These are phyloP conservation scores for Candida rishiriensis DNA, from an alignment of 805 yeast genomes.

Conservation along the genomic window DNA sequence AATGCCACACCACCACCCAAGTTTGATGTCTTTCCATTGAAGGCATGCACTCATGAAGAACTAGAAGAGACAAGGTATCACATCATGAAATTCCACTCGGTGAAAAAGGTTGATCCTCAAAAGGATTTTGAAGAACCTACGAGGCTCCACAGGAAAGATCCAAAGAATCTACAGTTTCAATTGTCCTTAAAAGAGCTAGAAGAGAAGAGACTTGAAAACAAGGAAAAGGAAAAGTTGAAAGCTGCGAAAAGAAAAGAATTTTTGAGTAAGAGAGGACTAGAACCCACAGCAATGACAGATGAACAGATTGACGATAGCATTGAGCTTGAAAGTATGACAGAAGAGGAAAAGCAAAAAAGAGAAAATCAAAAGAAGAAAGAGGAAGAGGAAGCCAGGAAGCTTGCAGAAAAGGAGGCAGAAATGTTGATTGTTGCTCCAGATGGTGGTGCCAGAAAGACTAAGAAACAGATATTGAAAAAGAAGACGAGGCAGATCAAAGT, in stretches of 20 bases:
- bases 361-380: slow-evolving; percentile 24
- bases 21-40: slow-evolving; percentile 50
- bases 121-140: slow-evolving; percentile 76
- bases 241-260: slow-evolving; percentile 36
- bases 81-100: slow-evolving; percentile 73
- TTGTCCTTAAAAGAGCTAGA: slow-evolving; percentile 74
- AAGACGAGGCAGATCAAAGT: slow-evolving; percentile 82
- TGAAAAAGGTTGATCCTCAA: slow-evolving; percentile 65
- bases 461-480: slow-evolving; percentile 56
- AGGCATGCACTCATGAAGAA: slow-evolving; percentile 70
- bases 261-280: slow-evolving; percentile 13
- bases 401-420: slow-evolving; percentile 38
- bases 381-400: slow-evolving; percentile 28
- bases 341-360: slow-evolving; percentile 39
- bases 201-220: slow-evolving; percentile 47
- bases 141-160: slow-evolving; percentile 88
- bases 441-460: slow-evolving; percentile 75
- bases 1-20: slow-evolving; percentile 8
- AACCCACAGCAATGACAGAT: slow-evolving; percentile 15
- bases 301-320: slow-evolving; percentile 27
- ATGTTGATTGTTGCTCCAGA: slow-evolving; percentile 84
- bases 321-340: slow-evolving; percentile 24
- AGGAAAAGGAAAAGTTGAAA: slow-evolving; percentile 38
- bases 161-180: slow-evolving; percentile 84
- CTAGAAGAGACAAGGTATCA: slow-evolving; percentile 72